Base-by-base conservation (phyloP, 371 early-diverging fungal species). In the Funneliformis caledonium region DNA sequence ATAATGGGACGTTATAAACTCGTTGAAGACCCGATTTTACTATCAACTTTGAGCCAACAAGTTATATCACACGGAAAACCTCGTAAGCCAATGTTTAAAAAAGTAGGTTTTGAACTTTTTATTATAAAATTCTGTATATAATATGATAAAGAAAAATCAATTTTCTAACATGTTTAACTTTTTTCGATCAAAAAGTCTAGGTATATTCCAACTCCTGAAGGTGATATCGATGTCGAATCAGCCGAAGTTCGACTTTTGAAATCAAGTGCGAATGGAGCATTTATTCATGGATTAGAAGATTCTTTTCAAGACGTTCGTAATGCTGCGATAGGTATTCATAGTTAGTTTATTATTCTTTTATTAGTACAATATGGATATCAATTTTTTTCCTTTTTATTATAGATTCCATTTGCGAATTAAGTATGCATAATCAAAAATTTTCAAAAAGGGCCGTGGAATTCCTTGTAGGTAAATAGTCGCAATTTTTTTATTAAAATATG, bases 271-370 rank as follows among this genome's bases (percentile, higher is more conserved):
- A 89, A 94, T 81, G 97, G 97, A 31, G 96, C 96, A 0, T 97
- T 97, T 86, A 92, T 97, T 14, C 96, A 96, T 82, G 97, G 95
- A 19, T 85, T 96, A 22, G 97, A 97, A 82, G 97, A 97, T 83
- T 96, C 97, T 83, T 95, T 89, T 84, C 91, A 92, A 79, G 94
- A 92, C 75, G 97, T 97, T 56, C 89, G 97, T 62, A 89, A 91
- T 81, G 94, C 96, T 1, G 91, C 97, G 4, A 94, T 94, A 47
- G 91, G 94, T 94, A 64, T 37, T 45, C 7, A 22, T 48, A 26
- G 4, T 47, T 42, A 19, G 31, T 48, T 77, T 43, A 9, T 9
- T 7, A 16, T 59, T 26, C 2, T 45, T 73, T 45, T 22, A 19
- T 59, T 1, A 60, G 37, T 59, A 2, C 19, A 59, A 43, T 22